Conservation (phyloP, 108 stramenopile species). For the Pseudonitzschia delicatissima region DNA sequence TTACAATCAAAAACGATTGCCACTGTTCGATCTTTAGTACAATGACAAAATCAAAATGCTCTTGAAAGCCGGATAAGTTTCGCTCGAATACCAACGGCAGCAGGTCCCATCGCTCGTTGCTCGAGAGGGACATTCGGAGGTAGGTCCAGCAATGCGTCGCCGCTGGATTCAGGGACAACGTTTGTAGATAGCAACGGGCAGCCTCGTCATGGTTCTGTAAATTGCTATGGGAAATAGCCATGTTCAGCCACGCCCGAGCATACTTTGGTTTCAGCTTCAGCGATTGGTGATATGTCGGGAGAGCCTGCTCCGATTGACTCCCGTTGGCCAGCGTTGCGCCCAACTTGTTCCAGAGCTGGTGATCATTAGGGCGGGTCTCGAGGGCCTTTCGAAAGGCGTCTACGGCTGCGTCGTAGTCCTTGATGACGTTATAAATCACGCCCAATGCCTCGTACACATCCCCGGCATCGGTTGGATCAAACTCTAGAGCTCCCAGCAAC, state of each 20-base stretch:
- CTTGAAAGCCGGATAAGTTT: slow-evolving; percentile 68
- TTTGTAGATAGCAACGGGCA: slow-evolving; percentile 89
- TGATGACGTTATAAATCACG: slow-evolving; percentile 89
- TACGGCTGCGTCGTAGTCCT: slow-evolving; percentile 85
- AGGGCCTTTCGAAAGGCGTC: slow-evolving; percentile 75
- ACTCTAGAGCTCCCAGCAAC: slow-evolving; percentile 71
- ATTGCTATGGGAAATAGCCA: slow-evolving; percentile 93
- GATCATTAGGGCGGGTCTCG: slow-evolving; percentile 66
- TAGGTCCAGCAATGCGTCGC: slow-evolving; percentile 95
- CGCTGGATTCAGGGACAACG: slow-evolving; percentile 85
- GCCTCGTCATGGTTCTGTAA: slow-evolving; percentile 85
- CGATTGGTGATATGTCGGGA: slow-evolving; percentile 77
- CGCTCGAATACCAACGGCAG: slow-evolving; percentile 73
- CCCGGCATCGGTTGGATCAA: slow-evolving; percentile 55
- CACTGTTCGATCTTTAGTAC: neutral
- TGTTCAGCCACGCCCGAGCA: slow-evolving; percentile 95
- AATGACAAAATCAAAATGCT: slow-evolving; percentile 82
- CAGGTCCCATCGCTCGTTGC: slow-evolving; percentile 89
- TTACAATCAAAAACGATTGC: no score
- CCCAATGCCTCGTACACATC: slow-evolving; percentile 90
- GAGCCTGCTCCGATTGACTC: slow-evolving; percentile 80
- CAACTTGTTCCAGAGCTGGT: slow-evolving; percentile 90
- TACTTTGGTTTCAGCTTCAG: slow-evolving; percentile 89
- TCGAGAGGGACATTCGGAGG: slow-evolving; percentile 90
- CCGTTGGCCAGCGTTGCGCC: slow-evolving; percentile 97